Percentiles rank a stretch among this genome's conserved stretches.
Evolutionary conservation across 495 filamentous ascomycete genomes (phyloP).

Genomic region (Monascus purpureus): DNA sequence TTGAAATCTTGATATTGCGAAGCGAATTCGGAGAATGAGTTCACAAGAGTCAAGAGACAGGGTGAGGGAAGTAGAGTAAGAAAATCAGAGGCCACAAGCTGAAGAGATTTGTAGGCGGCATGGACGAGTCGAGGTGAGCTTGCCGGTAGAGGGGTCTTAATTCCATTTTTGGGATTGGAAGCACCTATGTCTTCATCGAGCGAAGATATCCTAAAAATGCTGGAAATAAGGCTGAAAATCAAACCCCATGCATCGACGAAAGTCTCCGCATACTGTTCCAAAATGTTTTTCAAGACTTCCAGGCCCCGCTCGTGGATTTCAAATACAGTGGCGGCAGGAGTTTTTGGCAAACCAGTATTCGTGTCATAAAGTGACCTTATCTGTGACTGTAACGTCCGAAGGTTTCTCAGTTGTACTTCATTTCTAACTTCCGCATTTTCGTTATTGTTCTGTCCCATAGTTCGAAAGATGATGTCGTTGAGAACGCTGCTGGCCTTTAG

Average conservation of each 20-base stretch:
- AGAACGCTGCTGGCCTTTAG: conserved; percentile 60
- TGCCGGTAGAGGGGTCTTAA: conserved; percentile 22
- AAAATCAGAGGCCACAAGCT: conserved; percentile 92
- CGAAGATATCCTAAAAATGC: conserved; percentile 49
- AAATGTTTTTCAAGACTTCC: conserved; percentile 63
- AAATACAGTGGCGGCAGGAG: conserved; percentile 40
- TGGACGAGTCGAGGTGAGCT: conserved; percentile 63
- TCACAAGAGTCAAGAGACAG: conserved; percentile 70
- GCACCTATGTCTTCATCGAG: conserved; percentile 9
- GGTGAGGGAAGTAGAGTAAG: conserved; percentile 60
- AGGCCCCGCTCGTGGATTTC: conserved; percentile 75
- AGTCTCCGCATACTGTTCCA: conserved; percentile 81
- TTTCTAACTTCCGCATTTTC: conserved; percentile 22
- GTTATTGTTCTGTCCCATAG: conserved; percentile 20
- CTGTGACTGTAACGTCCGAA: conserved; percentile 50
- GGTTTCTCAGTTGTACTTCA: conserved; percentile 51
- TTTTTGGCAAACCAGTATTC: conserved; percentile 13
- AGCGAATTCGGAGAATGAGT: conserved; percentile 78
- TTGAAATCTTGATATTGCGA: conserved; percentile 85
- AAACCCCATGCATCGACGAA: conserved; percentile 71
- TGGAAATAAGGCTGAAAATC: conserved; percentile 73
- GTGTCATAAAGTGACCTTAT: conserved; percentile 36
- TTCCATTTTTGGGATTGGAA: conserved; percentile 5
- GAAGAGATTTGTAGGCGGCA: conserved; percentile 73
- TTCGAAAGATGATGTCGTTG: conserved; percentile 51